Evolutionary conservation across 306 rosid species (phyloP).

Genomic region (Corylus heterophylla): DNA sequence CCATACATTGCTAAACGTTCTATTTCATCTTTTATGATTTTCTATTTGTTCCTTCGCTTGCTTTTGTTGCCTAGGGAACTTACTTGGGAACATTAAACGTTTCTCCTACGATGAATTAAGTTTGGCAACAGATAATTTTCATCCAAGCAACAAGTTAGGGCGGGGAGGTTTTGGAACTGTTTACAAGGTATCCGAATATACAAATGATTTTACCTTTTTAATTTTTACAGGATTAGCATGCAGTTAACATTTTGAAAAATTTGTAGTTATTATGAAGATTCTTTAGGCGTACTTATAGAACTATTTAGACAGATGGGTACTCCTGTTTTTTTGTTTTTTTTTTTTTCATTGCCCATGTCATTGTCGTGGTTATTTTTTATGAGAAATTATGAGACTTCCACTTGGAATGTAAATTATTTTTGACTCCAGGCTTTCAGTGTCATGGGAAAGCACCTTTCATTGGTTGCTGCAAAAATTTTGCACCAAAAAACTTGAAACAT

Average conservation of each 20-base stretch:
- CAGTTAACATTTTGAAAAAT: constrained; percentile 15
- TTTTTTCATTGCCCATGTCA: constrained; percentile 3
- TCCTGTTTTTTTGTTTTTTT: neutral
- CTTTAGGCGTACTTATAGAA: constrained; percentile 17
- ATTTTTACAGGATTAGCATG: constrained; percentile 16
- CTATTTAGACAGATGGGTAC: neutral
- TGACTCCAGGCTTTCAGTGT: neutral
- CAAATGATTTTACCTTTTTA: constrained; percentile 17
- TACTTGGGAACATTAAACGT: constrained; percentile 46
- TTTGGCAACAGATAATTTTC: constrained; percentile 71
- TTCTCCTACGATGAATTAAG: constrained; percentile 71
- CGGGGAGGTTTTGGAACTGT: constrained; percentile 94
- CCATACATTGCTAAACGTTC: constrained; percentile 1
- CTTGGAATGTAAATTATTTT: neutral
- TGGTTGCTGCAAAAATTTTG: constrained; percentile 2
- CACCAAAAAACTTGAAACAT: neutral
- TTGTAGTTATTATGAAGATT: constrained; percentile 14
- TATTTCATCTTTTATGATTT: constrained; percentile 1
- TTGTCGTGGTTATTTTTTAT: neutral
- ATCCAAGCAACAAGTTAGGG: constrained; percentile 70
- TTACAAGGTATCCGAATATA: constrained; percentile 59
- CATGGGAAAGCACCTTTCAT: constrained; percentile 1
- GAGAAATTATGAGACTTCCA: neutral
- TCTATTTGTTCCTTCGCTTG: constrained; percentile 10
- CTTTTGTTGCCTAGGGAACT: constrained; percentile 47